Evolutionary conservation across 768 basidiomycete species (phyloP).

Genomic region (Boletus pseudopeckii): DNA sequence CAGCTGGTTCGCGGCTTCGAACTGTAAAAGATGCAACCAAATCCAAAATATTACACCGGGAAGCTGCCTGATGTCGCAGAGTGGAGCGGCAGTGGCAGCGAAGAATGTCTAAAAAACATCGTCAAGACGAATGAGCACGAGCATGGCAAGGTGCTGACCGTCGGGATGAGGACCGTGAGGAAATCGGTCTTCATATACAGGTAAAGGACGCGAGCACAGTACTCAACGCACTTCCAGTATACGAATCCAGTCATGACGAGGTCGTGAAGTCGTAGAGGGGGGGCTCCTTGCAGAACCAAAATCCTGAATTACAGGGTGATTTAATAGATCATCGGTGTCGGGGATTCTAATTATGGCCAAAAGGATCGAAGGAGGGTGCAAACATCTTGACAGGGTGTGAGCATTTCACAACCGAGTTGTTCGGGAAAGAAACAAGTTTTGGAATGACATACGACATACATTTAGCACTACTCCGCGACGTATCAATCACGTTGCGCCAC

Average conservation of each 20-base stretch:
- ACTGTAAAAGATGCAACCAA: slow-evolving; percentile 45
- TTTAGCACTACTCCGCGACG: neutral
- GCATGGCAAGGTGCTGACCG: slow-evolving; percentile 9
- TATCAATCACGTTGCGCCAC: neutral
- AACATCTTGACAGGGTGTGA: slow-evolving; percentile 12
- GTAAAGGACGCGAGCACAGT: slow-evolving; percentile 17
- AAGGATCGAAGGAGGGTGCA: slow-evolving; percentile 2
- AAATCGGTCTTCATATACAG: slow-evolving; percentile 27
- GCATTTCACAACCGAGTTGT: slow-evolving; percentile 3
- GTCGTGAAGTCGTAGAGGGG: slow-evolving; percentile 20
- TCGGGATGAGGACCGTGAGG: slow-evolving; percentile 27
- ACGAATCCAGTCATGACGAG: slow-evolving; percentile 16
- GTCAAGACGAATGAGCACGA: neutral
- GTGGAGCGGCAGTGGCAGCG: slow-evolving; percentile 32
- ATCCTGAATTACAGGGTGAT: neutral
- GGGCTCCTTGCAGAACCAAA: neutral
- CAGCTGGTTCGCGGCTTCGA: slow-evolving; percentile 43
- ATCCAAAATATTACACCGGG: slow-evolving; percentile 40
- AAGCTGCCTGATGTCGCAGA: slow-evolving; percentile 18
- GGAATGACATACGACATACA: neutral
- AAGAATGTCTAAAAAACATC: slow-evolving; percentile 32
- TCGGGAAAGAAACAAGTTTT: neutral
- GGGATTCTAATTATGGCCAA: slow-evolving; percentile 3
- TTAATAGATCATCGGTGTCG: slow-evolving; percentile 17
- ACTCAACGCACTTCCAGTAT: slow-evolving; percentile 10